Evolutionary conservation across 176 grass and related monocot species (phyloP).

Genomic region (Avena sativa): DNA sequence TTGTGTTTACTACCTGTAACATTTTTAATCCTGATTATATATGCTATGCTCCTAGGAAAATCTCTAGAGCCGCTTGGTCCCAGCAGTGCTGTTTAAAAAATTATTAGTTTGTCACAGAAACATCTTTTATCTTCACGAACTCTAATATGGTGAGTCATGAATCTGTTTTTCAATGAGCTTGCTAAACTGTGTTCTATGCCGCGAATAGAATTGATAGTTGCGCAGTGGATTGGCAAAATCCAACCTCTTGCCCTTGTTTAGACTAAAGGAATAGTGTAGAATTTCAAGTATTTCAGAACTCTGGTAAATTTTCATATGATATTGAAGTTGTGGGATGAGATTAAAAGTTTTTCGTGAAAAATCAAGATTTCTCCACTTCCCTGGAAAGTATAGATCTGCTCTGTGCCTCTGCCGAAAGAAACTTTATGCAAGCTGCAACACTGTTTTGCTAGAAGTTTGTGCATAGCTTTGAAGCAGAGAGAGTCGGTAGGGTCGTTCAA

Average conservation of each 20-base stretch:
- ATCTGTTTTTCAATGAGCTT: constrained; percentile 21
- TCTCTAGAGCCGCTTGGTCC: not conserved
- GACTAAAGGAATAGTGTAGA: not conserved
- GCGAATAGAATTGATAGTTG: not conserved
- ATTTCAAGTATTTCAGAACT: not conserved
- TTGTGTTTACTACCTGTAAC: not conserved
- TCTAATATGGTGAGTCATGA: not conserved
- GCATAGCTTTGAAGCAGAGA: not conserved
- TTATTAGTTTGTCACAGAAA: not conserved
- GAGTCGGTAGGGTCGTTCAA: too few species aligned
- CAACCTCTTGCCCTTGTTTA: not conserved
- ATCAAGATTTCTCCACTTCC: not conserved
- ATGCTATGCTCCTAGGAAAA: constrained; percentile 1
- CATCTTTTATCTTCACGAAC: not conserved
- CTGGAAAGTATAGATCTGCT: not conserved
- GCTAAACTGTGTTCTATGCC: not conserved
- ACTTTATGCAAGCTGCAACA: not conserved
- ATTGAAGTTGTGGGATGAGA: not conserved
- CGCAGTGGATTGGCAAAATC: not conserved
- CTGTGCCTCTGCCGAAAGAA: not conserved
- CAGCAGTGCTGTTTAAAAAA: not conserved
- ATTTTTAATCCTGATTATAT: constrained; percentile 6
- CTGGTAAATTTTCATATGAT: not conserved
- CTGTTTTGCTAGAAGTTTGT: not conserved
- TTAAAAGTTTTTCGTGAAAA: not conserved